Conservation (phyloP, 805 yeast species). For the Ogataea degrootiae region DNA sequence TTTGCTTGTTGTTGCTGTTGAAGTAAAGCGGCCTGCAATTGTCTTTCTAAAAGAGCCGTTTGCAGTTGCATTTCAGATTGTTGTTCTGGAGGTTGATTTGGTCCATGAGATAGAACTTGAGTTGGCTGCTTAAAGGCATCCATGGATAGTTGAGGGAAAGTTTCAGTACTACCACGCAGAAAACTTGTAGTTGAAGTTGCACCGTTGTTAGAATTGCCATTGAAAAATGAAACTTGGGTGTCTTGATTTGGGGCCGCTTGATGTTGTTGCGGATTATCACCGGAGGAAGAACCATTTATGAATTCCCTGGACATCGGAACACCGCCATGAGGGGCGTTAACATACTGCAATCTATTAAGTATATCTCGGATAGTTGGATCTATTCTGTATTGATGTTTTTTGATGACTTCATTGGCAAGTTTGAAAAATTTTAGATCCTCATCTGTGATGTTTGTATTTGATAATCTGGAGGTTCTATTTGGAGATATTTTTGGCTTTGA, state of each 20-base stretch:
- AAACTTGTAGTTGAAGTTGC: neutral
- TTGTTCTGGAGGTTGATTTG: neutral
- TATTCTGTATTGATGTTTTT: slow-evolving; percentile 37
- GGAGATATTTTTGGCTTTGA: slow-evolving; percentile 25
- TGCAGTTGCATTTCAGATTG: slow-evolving; percentile 1
- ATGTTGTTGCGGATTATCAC: neutral
- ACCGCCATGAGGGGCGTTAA: slow-evolving; percentile 55
- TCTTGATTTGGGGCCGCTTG: slow-evolving; percentile 1
- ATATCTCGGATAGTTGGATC: slow-evolving; percentile 63
- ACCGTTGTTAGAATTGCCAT: neutral
- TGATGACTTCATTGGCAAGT: slow-evolving; percentile 58
- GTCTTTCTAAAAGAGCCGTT: slow-evolving; percentile 2
- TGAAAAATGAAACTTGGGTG: neutral
- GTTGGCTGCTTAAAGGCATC: slow-evolving; percentile 13
- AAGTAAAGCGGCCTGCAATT: slow-evolving; percentile 2
- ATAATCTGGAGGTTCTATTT: slow-evolving; percentile 14
- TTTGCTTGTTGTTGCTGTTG: slow-evolving; percentile 3
- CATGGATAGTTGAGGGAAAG: slow-evolving; percentile 19
- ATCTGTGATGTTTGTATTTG: slow-evolving; percentile 25
- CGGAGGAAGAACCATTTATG: slow-evolving; percentile 1
- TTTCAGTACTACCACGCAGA: slow-evolving; percentile 2
- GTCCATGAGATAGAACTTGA: slow-evolving; percentile 1
- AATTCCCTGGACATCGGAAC: slow-evolving; percentile 30
- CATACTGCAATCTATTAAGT: slow-evolving; percentile 55
- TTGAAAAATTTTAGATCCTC: slow-evolving; percentile 54